Percentiles rank a stretch among this genome's conserved stretches.
Conservation (phyloP, 176 grass and related monocot species). For the Eragrostis nindensis region DNA sequence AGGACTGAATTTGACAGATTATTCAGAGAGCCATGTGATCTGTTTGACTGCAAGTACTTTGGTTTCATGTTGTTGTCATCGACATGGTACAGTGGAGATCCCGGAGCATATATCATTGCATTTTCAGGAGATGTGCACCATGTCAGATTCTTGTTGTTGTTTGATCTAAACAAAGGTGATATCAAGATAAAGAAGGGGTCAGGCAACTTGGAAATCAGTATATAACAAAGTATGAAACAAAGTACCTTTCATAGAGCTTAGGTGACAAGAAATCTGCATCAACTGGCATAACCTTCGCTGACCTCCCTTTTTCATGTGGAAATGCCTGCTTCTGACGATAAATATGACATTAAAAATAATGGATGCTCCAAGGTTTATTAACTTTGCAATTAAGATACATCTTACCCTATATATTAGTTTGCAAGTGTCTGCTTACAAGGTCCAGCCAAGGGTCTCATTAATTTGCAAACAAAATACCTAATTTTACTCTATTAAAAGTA, state of each 20-base stretch:
- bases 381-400: background rate
- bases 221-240: conserved; percentile 14
- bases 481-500: background rate
- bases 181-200: conserved; percentile 28
- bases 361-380: background rate
- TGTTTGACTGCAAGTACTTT: conserved; percentile 59
- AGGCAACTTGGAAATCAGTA: conserved; percentile 18
- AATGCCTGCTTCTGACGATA: conserved; percentile 44
- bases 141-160: conserved; percentile 63
- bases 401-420: background rate
- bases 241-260: conserved; percentile 75
- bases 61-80: conserved; percentile 38
- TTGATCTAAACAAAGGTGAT: conserved; percentile 39
- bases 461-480: background rate
- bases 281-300: conserved; percentile 65
- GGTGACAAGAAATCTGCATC: conserved; percentile 64
- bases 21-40: conserved; percentile 58
- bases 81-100: conserved; percentile 50
- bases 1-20: conserved; percentile 68
- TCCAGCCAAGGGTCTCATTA: background rate
- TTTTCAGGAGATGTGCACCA: conserved; percentile 61
- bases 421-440: background rate
- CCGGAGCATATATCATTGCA: conserved; percentile 60
- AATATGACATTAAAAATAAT: conserved; percentile 22
- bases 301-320: conserved; percentile 50